Base-by-base conservation (phyloP, 2,329 filamentous ascomycete species). In the Sporothrix protearum region DNA sequence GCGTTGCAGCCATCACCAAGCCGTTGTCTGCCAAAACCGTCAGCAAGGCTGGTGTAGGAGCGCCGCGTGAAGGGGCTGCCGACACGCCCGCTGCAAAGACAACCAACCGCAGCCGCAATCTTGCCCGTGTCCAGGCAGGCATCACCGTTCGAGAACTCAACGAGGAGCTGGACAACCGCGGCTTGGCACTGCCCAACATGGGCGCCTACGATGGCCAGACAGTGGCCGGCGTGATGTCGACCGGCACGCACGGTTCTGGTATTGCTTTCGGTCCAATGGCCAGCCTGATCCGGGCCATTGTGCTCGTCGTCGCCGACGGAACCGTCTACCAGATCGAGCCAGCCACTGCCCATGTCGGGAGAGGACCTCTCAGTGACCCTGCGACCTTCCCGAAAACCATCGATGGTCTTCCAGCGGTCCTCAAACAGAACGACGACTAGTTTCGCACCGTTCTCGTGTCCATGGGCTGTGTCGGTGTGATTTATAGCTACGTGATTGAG, bases 301-400 rank as follows among this genome's bases (percentile, higher is more conserved):
- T 77, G 0, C 74, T 77, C 4, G 76, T 77, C 0, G 71, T 74
- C 1, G 74, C 73, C 7, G 73, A 55, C 0, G 76, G 76, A 0
- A 74, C 69, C 3, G 76, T 77, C 2, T 77, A 75, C 74, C 76
- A 77, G 51, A 75, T 77, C 59, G 76, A 77, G 70, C 75, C 76
- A 1, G 45, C 71, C 36, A 73, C 51, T 16, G 28, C n/a, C 19
- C 5, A 5, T 1, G 67, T 73, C 4, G 72, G 69, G 0, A 57
- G 69, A 2, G 74, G 74, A 0, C 74, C 74, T 1, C 71, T 77
- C 59, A 77, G 76, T 45, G 71, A 76, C 55, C 69, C 75, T 2
- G 33, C 72, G 10, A 71, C 72, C 19, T 77, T 77, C 55, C 61
- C 76, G 0, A 67, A 68, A 36, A 28, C 9, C 3, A 28, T 77